Evolutionary conservation across 768 basidiomycete genomes (phyloP).

Genomic region (Leucosporidium creatinivorum): DNA sequence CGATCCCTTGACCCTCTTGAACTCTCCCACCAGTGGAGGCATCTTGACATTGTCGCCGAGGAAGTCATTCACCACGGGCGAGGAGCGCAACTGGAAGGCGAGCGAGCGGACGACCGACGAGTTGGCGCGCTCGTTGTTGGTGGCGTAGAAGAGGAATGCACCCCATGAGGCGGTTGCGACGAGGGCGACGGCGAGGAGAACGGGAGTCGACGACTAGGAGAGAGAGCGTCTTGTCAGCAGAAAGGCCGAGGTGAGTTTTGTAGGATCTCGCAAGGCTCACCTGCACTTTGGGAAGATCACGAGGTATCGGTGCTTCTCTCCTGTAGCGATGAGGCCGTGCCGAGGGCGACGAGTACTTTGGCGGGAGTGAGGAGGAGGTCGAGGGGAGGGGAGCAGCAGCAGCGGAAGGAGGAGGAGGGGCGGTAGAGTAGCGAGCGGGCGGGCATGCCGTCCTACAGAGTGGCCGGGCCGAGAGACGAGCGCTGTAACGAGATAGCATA

Average conservation of each 20-base stretch:
- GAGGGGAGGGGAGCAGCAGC: neutral
- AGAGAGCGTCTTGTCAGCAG: neutral
- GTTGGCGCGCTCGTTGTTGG: constrained; percentile 33
- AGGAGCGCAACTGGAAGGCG: constrained; percentile 26
- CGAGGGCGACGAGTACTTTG: neutral
- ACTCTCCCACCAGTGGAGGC: constrained; percentile 23
- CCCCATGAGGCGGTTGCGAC: constrained; percentile 18
- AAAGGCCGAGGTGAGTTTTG: neutral
- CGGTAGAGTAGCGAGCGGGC: too few relatives aligned
- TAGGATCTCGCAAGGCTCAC: neutral
- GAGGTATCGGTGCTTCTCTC: neutral
- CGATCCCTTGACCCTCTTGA: constrained; percentile 30
- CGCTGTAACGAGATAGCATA: too few relatives aligned
- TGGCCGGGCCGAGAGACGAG: too few relatives aligned
- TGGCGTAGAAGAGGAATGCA: constrained; percentile 30
- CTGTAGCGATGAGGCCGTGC: neutral
- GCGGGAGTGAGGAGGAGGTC: neutral
- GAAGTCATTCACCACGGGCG: constrained; percentile 18
- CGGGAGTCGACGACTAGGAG: constrained; percentile 24
- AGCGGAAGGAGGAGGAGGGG: neutral
- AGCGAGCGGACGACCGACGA: constrained; percentile 25
- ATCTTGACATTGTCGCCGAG: constrained; percentile 28
- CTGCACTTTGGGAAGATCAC: constrained; percentile 13
- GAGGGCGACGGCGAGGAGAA: constrained; percentile 26
- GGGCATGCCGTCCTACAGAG: too few relatives aligned